These are phyloP conservation scores for Cystobasidium tubakii DNA, from an alignment of 768 basidiomycete species.

Conservation along the genomic window DNA sequence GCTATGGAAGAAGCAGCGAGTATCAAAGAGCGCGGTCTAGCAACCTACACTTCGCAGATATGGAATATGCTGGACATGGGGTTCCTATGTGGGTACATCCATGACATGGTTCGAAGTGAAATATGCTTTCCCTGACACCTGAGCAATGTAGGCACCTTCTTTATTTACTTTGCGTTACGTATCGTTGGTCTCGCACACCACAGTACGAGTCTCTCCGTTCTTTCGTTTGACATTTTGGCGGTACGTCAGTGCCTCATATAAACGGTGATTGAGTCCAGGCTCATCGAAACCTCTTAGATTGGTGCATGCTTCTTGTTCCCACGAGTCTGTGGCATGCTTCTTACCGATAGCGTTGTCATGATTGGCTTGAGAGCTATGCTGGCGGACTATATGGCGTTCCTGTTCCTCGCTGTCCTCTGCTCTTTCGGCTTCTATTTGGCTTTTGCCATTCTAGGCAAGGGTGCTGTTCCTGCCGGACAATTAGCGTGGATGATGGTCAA, in stretches of 20 bases:
- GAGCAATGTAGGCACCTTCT: constrained; percentile 50
- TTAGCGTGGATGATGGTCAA: constrained; percentile 29
- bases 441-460: constrained; percentile 14
- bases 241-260: constrained; percentile 49
- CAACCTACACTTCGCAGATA: constrained; percentile 26
- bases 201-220: constrained; percentile 54
- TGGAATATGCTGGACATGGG: constrained; percentile 32
- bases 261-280: constrained; percentile 48
- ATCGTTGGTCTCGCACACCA: constrained; percentile 58
- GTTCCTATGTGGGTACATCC: not conserved
- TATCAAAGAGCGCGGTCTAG: constrained; percentile 38
- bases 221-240: constrained; percentile 75
- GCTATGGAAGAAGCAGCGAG: constrained; percentile 42
- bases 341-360: constrained; percentile 41
- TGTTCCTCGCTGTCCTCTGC: constrained; percentile 13
- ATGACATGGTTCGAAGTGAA: constrained; percentile 18
- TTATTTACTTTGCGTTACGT: constrained; percentile 63
- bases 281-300: not conserved
- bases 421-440: constrained; percentile 25
- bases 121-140: constrained; percentile 51
- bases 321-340: constrained; percentile 51
- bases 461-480: not conserved
- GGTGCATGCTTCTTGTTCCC: constrained; percentile 75
- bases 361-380: constrained; percentile 37
- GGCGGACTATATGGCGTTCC: constrained; percentile 16